Percentiles rank a stretch among this genome's conserved stretches.
These are phyloP conservation scores for Coprinopsis strossmayeri DNA, from an alignment of 768 basidiomycete species.

Conservation along the genomic window DNA sequence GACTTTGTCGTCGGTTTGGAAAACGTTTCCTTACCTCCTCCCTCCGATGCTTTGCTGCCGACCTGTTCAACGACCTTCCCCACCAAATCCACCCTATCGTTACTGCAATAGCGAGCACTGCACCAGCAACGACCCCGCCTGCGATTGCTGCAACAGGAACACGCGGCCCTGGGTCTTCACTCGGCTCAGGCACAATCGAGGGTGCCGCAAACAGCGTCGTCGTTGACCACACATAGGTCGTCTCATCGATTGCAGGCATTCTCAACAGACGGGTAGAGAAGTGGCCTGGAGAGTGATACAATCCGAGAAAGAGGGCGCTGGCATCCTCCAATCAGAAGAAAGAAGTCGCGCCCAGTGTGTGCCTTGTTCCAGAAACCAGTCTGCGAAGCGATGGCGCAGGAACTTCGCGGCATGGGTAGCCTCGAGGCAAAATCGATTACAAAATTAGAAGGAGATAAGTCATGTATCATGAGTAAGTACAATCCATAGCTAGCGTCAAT, in stretches of 20 bases:
- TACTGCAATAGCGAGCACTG: constrained; percentile 35
- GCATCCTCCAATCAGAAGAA: no score
- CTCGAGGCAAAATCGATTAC: constrained; percentile 7
- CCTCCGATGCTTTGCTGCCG: constrained; percentile 21
- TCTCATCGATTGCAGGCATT: background rate
- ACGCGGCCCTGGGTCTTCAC: background rate
- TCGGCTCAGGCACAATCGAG: background rate
- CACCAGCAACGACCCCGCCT: constrained; percentile 43
- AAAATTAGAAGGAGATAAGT: no score
- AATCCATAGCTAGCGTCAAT: background rate
- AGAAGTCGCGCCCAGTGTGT: no score
- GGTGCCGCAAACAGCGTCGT: background rate
- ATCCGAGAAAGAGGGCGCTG: no score
- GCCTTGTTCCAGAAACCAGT: no score
- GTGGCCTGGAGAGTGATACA: no score
- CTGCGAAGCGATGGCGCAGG: background rate
- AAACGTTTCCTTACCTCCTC: constrained; percentile 16
- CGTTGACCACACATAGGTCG: background rate
- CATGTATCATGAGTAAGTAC: background rate
- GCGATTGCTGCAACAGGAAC: constrained; percentile 45
- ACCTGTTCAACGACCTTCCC: constrained; percentile 35
- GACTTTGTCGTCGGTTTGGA: background rate
- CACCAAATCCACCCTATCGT: constrained; percentile 41
- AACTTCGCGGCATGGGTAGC: constrained; percentile 5
- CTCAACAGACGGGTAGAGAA: background rate